A percentile compares a stretch with the other conserved stretches of the same genome.
Evolutionary conservation across 768 basidiomycete species (phyloP).

Genomic region (Udeniomyces megalosporus): DNA sequence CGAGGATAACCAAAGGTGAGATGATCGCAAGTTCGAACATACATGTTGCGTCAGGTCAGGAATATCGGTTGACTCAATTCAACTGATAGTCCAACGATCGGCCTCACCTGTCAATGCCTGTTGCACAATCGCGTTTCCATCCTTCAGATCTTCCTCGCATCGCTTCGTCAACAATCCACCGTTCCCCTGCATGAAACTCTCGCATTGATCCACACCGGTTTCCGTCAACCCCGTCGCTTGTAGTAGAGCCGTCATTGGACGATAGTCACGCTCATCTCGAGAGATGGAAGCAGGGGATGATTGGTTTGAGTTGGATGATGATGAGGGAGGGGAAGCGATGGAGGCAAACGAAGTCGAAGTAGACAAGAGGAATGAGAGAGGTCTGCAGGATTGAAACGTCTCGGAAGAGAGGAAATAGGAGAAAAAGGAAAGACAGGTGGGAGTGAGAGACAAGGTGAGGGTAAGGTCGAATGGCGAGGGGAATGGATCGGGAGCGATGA

Average conservation of each 20-base stretch:
- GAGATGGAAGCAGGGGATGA: no score
- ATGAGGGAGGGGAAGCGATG: background rate
- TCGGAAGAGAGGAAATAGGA: slow-evolving; percentile 49
- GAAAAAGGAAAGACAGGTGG: slow-evolving; percentile 56
- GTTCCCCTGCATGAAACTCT: background rate
- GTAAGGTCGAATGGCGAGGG: slow-evolving; percentile 52
- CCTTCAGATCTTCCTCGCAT: slow-evolving; percentile 2
- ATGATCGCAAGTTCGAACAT: no score
- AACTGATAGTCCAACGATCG: no score
- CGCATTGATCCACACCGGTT: background rate
- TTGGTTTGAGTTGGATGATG: no score
- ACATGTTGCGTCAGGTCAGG: no score
- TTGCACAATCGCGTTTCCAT: slow-evolving; percentile 1
- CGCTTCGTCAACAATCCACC: background rate
- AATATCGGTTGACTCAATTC: no score
- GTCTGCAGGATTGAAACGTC: slow-evolving; percentile 55
- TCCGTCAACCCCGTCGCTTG: no score
- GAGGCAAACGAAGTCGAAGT: slow-evolving; percentile 1
- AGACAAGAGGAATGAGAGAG: slow-evolving; percentile 48
- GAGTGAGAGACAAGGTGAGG: slow-evolving; percentile 50
- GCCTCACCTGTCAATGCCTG: slow-evolving; percentile 12
- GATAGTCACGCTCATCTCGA: no score
- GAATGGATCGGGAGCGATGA: no score
- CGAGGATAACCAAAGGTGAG: no score
- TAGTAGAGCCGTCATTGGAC: no score